A percentile compares a stretch with the other conserved stretches of the same genome.
Evolutionary conservation across 768 basidiomycete species (phyloP).

Genomic region (Boletus pseudopeckii): DNA sequence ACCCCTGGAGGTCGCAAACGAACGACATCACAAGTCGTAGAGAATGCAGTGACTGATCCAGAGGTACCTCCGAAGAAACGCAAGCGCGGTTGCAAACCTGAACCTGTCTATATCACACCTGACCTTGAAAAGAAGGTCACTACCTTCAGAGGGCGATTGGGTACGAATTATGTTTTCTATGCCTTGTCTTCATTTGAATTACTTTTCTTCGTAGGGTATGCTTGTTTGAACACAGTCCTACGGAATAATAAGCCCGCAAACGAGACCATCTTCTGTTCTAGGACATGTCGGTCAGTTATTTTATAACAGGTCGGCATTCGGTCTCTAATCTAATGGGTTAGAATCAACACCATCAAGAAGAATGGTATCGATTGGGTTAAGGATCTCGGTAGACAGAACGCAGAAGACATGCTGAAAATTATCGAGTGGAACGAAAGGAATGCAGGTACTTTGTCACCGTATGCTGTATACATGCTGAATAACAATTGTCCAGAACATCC

Average conservation of each 20-base stretch:
- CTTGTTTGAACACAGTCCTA: conserved; percentile 83
- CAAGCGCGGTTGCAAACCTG: conserved; percentile 34
- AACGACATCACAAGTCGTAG: conserved; percentile 10
- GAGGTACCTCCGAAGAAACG: conserved; percentile 26
- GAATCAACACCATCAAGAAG: conserved; percentile 75
- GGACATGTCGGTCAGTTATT: conserved; percentile 52
- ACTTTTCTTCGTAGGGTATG: conserved; percentile 50
- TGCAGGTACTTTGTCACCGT: conserved; percentile 33
- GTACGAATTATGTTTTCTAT: conserved; percentile 26
- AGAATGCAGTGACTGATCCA: background rate
- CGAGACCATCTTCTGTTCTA: conserved; percentile 70
- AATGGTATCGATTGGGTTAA: conserved; percentile 82
- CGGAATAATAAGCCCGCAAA: conserved; percentile 64
- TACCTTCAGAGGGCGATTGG: conserved; percentile 65
- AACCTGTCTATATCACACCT: conserved; percentile 65
- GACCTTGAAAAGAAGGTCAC: conserved; percentile 65
- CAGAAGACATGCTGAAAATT: conserved; percentile 64
- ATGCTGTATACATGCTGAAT: background rate
- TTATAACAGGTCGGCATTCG: background rate
- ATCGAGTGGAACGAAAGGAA: conserved; percentile 93
- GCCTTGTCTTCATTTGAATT: background rate
- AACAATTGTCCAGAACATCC: conserved; percentile 49
- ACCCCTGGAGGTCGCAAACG: background rate
- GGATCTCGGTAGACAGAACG: conserved; percentile 73
- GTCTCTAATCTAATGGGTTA: conserved; percentile 19